Percentiles rank a stretch among this genome's conserved stretches.
Conservation (phyloP, 495 filamentous ascomycete genomes). For the Pyronema omphalodes region DNA sequence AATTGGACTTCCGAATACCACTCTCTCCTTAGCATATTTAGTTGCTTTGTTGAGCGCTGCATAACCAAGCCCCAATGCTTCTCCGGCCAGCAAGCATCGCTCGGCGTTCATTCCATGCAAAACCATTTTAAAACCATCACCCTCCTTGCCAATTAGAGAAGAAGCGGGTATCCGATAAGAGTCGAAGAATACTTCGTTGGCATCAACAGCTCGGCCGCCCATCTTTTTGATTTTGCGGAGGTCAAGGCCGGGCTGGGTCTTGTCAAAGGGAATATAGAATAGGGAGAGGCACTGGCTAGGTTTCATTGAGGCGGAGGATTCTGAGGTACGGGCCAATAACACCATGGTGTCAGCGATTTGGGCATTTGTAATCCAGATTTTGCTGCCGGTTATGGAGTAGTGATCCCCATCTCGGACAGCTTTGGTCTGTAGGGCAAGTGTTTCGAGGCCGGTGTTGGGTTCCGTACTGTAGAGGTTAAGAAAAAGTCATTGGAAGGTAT, state of each 20-base stretch:
- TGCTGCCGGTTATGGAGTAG: conserved; percentile 48
- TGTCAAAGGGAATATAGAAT: conserved; percentile 59
- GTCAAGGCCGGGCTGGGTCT: conserved; percentile 36
- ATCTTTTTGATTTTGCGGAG: conserved; percentile 62
- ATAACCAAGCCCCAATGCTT: conserved; percentile 61
- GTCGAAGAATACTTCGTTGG: conserved; percentile 72
- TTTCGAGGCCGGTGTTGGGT: conserved; percentile 57
- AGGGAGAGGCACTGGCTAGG: conserved; percentile 51
- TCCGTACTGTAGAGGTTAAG: conserved; percentile 27
- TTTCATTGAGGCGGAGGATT: conserved; percentile 44
- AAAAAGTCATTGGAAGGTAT: not conserved
- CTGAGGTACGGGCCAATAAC: conserved; percentile 53
- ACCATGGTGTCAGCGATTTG: conserved; percentile 65
- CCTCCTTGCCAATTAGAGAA: conserved; percentile 47
- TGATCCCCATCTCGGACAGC: conserved; percentile 35
- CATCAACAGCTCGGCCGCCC: conserved; percentile 61
- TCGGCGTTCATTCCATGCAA: conserved; percentile 76
- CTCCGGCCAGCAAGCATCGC: conserved; percentile 55
- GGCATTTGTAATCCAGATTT: conserved; percentile 53
- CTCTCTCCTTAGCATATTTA: conserved; percentile 46
- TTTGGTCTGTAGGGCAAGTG: conserved; percentile 44
- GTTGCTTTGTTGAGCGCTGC: conserved; percentile 47
- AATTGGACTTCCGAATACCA: conserved; percentile 53
- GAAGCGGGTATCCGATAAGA: conserved; percentile 43
- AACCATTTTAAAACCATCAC: conserved; percentile 57